Evolutionary conservation across 495 filamentous ascomycete species (phyloP).

Genomic region (Daldinia loculata): DNA sequence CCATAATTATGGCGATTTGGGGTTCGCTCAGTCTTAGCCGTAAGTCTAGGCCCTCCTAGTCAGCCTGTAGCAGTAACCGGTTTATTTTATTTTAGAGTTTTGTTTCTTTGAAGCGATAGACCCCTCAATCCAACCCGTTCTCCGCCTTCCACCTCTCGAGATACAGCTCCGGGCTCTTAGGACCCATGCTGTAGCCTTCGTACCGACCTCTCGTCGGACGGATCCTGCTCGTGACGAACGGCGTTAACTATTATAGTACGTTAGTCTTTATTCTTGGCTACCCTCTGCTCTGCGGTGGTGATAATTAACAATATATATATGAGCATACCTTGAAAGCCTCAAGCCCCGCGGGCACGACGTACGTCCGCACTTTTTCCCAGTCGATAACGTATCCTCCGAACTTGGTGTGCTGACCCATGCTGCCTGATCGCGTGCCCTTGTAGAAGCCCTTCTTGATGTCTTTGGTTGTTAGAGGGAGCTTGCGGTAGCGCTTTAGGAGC

Average conservation of each 20-base stretch:
- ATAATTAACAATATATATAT: too few relatives aligned
- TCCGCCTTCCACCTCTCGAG: constrained; percentile 73
- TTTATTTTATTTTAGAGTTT: neutral
- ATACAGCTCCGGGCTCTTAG: constrained; percentile 66
- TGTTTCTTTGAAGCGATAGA: neutral
- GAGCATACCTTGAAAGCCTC: constrained; percentile 71
- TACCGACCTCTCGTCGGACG: constrained; percentile 58
- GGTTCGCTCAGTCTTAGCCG: neutral
- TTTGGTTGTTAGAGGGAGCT: constrained; percentile 85
- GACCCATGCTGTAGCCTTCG: constrained; percentile 56
- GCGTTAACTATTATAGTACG: constrained; percentile 71
- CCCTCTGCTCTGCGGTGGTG: too few relatives aligned
- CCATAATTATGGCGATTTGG: neutral
- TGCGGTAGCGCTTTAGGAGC: constrained; percentile 71
- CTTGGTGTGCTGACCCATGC: constrained; percentile 86
- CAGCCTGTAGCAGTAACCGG: neutral
- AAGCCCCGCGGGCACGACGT: constrained; percentile 76
- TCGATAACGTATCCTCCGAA: constrained; percentile 85
- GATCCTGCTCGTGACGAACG: constrained; percentile 80
- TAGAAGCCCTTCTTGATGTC: constrained; percentile 92
- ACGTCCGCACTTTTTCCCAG: constrained; percentile 87
- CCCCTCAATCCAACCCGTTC: constrained; percentile 67
- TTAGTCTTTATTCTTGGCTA: constrained; percentile 14
- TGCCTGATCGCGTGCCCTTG: constrained; percentile 90
- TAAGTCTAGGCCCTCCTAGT: neutral